These are phyloP conservation scores for Purpureocillium takamizusanense DNA, from an alignment of 2,329 filamentous ascomycete species.

Conservation along the genomic window DNA sequence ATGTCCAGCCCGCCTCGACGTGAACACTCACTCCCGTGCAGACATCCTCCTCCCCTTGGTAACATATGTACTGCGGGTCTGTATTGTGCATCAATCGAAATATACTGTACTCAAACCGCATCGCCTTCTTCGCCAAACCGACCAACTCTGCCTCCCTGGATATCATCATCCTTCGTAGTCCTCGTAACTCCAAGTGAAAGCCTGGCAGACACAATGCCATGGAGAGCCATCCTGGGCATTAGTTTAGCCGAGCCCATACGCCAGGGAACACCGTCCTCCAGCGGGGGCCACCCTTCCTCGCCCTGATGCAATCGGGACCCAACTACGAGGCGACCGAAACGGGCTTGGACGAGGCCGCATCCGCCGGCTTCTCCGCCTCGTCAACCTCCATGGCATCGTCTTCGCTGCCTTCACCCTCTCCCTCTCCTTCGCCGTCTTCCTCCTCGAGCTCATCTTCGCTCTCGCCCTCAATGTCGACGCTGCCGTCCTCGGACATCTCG, in stretches of 20 bases:
- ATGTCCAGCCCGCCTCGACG: no score
- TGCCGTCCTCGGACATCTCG: conserved; percentile 62
- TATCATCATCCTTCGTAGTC: conserved; percentile 1
- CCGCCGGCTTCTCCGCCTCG: conserved; percentile 23
- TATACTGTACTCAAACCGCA: neutral
- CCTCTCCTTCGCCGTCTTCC: conserved; percentile 35
- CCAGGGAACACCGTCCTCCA: neutral
- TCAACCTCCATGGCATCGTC: conserved; percentile 45
- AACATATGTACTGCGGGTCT: neutral
- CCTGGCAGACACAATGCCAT: no score
- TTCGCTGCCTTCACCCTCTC: conserved; percentile 23
- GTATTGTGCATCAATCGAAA: neutral
- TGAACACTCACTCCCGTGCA: no score
- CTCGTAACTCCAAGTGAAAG: conserved; percentile 1
- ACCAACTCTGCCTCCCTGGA: neutral
- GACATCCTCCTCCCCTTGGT: no score
- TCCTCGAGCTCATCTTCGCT: conserved; percentile 65
- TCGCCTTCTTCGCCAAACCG: neutral
- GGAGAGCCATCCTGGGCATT: no score
- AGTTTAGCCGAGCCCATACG: neutral
- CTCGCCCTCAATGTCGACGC: conserved; percentile 71
- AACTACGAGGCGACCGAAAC: conserved; percentile 24
- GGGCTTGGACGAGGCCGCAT: conserved; percentile 17
- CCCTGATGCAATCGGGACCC: neutral
- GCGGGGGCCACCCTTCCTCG: neutral